Evolutionary conservation across 2,329 filamentous ascomycete genomes (phyloP).

Genomic region (Xylariaceae sp.): DNA sequence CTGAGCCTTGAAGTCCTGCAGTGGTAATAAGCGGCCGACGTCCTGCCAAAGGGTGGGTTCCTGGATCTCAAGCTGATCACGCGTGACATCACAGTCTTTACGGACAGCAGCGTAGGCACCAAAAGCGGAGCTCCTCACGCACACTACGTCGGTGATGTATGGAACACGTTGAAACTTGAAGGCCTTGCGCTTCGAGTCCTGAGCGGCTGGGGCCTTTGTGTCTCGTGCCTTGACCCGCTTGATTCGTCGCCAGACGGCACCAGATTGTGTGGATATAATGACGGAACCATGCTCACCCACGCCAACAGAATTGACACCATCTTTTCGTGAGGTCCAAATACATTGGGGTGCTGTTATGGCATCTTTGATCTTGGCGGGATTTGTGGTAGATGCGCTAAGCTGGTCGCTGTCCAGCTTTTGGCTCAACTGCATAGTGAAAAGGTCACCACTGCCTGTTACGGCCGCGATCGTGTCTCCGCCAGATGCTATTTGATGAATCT

Average conservation of each 20-base stretch:
- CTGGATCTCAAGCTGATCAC: conserved; percentile 63
- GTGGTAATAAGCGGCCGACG: conserved; percentile 63
- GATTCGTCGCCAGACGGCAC: conserved; percentile 87
- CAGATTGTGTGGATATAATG: conserved; percentile 87
- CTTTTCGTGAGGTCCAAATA: conserved; percentile 86
- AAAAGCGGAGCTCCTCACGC: conserved; percentile 82
- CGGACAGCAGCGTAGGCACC: conserved; percentile 87
- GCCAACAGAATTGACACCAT: conserved; percentile 79
- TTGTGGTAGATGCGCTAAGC: conserved; percentile 73
- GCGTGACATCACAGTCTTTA: conserved; percentile 78
- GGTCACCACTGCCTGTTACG: conserved; percentile 75
- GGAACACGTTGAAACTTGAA: conserved; percentile 94
- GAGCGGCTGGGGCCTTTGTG: conserved; percentile 34
- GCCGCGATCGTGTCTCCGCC: conserved; percentile 92
- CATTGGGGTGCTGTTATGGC: conserved; percentile 74
- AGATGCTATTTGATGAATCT: conserved; percentile 72
- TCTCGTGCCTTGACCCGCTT: conserved; percentile 79
- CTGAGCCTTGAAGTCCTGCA: conserved; percentile 54
- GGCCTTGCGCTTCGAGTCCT: conserved; percentile 69
- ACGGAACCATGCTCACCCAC: conserved; percentile 92
- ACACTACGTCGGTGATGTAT: conserved; percentile 77
- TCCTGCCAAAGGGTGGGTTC: conserved; percentile 71
- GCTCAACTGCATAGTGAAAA: conserved; percentile 80
- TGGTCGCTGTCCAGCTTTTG: conserved; percentile 60
- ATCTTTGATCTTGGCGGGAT: conserved; percentile 83